Base-by-base conservation (phyloP, 164 flowering plant genomes). In the Paratinospora sagittata region DNA sequence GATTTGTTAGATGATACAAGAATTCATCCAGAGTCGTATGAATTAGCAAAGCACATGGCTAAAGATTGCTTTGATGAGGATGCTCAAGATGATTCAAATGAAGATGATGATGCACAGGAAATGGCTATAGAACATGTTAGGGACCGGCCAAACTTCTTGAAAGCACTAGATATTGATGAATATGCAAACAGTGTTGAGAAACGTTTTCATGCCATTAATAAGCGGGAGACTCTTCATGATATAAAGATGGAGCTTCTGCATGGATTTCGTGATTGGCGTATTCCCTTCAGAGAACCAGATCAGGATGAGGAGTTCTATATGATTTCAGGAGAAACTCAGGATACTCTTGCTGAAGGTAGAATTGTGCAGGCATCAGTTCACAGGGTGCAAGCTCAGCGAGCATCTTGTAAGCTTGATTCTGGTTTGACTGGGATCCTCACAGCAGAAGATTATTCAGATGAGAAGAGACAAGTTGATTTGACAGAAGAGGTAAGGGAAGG, bases 11-110 rank as follows among this genome's bases (percentile, higher is more conserved):
- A 96, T 85, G 99, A 93, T 78, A 91, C 98, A 7, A 82, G 99
- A 75, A 91, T 93, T 68, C 98, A 96, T 78, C 99, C 99, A 14
- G 98, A 96, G 80, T 93, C 97, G 2, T 96, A 96, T 80, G 84
- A 74, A 27, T 86, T 93, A 45, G 99, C 99, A 2, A 91, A 89
- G 73, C 87, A 85, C 63, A 74, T 96, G 82, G 99, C 98, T 11
- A 91, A 87, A 80, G 94, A 85, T 77, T 82, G 89, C 49, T 91
- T 84, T 77, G 83, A 77, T 19, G 80, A 63, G 26, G 88, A 85
- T 78, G 79, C 72, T 24, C 78, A 72, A 33, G 92, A 84, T 57
- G 85, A 85, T 33, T 78, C 70, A 17, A 86, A 87, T 85, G 97
- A 92, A 60, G 97, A 92, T 74, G 98, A 93, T 3, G 97, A 91